Conservation (phyloP, 257 asterid species). For the Haberlea rhodopensis region DNA sequence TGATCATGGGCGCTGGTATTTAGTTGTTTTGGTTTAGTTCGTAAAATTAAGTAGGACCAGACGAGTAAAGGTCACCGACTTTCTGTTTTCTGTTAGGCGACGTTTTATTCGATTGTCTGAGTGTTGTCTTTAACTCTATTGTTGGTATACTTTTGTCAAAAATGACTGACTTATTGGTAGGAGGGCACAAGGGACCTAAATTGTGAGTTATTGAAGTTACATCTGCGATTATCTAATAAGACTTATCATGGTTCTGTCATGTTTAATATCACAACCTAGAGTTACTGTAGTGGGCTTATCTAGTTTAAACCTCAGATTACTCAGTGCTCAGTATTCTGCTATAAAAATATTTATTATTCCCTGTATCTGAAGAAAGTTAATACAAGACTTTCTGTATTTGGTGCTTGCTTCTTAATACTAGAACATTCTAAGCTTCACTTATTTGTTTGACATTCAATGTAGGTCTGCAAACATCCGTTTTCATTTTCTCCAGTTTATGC, state of each 20-base stretch:
- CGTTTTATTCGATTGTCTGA: neutral
- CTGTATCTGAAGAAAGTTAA: neutral
- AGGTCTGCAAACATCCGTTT: conserved; percentile 97
- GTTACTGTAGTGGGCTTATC: no score
- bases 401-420: neutral
- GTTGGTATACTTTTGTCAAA: neutral
- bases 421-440: conserved; percentile 4
- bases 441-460: conserved; percentile 24
- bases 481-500: conserved; percentile 97
- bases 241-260: neutral
- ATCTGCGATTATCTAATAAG: neutral
- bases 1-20: neutral
- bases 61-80: neutral
- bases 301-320: no score
- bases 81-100: neutral
- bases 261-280: no score
- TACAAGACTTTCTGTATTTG: no score
- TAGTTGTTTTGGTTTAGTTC: neutral
- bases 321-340: neutral
- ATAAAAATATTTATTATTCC: neutral
- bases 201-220: neutral
- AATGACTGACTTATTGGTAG: neutral
- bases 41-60: neutral
- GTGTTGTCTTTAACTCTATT: neutral
- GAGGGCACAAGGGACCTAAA: neutral